Percentiles rank a stretch among this genome's conserved stretches.
Conservation (phyloP, 2,329 filamentous ascomycete genomes). For the Colletotrichum costaricense region DNA sequence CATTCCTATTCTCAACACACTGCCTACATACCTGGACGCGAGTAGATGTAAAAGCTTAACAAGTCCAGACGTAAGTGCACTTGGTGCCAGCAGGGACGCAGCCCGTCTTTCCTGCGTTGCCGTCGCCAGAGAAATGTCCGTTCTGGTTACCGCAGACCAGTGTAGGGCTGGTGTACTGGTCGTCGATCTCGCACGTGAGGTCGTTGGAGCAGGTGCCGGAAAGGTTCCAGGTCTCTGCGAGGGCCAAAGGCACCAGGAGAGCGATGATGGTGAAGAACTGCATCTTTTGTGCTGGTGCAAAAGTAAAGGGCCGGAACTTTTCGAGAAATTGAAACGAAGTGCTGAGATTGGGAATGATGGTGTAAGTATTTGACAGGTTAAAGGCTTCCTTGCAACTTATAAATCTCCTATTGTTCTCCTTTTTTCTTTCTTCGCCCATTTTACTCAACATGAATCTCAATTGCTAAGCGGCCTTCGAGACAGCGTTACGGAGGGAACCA, state of each 20-base stretch:
- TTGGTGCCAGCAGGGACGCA: neutral
- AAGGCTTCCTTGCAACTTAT: neutral
- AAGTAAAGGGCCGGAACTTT: neutral
- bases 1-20: neutral
- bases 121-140: neutral
- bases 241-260: neutral
- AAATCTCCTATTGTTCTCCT: neutral
- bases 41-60: neutral
- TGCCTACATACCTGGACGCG: neutral
- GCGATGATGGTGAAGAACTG: neutral
- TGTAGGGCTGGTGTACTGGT: neutral
- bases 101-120: neutral
- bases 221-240: neutral
- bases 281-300: neutral
- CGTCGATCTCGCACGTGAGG: constrained; percentile 1
- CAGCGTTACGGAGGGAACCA: neutral
- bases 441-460: neutral
- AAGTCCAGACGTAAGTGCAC: constrained; percentile 11
- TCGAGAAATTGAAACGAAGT: neutral
- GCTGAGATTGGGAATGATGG: neutral
- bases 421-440: neutral
- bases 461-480: neutral
- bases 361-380: neutral
- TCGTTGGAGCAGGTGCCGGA: constrained; percentile 4
- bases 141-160: neutral